phyloP scores from a whole-genome alignment of 495 filamentous ascomycete genomes.

The Podospora pseudoanserina region DNA sequence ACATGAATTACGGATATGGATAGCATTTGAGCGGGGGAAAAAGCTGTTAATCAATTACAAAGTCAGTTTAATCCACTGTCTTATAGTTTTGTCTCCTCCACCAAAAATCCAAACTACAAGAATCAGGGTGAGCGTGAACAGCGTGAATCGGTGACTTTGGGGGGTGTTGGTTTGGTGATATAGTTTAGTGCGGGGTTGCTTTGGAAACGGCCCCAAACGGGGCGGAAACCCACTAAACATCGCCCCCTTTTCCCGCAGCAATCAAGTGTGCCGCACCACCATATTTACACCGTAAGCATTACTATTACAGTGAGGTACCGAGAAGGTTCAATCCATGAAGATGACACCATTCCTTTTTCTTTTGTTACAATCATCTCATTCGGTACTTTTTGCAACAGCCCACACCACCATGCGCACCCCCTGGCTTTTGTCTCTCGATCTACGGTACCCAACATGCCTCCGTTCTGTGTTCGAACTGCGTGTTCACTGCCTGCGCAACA shows the following conservation, averaged over 20 bases:
- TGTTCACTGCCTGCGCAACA: too few relatives aligned
- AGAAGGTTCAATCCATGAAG: too few relatives aligned
- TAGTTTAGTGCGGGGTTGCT: conserved; percentile 19
- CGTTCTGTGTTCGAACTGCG: too few relatives aligned
- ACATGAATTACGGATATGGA: background rate
- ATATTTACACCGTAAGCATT: background rate
- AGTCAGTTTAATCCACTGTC: background rate
- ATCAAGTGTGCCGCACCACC: background rate
- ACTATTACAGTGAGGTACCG: too few relatives aligned
- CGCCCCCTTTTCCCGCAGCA: conserved; percentile 2
- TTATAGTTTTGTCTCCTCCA: background rate
- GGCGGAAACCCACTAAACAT: conserved; percentile 11
- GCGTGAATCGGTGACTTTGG: background rate
- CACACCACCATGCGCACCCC: too few relatives aligned
- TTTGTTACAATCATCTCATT: too few relatives aligned
- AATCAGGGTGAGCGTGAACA: background rate
- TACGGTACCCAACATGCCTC: too few relatives aligned
- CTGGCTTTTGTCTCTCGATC: too few relatives aligned
- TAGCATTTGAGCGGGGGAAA: background rate
- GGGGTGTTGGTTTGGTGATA: background rate
- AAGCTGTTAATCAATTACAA: background rate
- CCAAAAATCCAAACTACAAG: background rate
- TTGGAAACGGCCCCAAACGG: conserved; percentile 23
- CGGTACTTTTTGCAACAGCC: too few relatives aligned
- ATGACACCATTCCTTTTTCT: too few relatives aligned